Percentiles rank a stretch among this genome's conserved stretches.
Conservation (phyloP, 2,329 filamentous ascomycete genomes). For the Aspergillus awamori region DNA sequence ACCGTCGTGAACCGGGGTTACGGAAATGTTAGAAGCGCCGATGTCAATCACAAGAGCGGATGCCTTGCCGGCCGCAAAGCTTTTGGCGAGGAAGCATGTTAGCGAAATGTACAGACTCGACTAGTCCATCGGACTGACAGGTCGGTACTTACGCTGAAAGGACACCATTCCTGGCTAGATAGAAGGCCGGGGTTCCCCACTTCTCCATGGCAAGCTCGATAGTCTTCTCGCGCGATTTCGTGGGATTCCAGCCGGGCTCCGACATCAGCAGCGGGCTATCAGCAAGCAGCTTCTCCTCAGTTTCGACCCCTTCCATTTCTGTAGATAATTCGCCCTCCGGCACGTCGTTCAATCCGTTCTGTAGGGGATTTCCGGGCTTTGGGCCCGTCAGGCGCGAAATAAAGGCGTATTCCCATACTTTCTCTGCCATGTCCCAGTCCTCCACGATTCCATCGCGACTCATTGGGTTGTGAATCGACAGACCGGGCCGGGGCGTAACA, state of each 20-base stretch:
- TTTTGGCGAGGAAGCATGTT: constrained; percentile 27
- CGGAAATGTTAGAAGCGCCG: constrained; percentile 82
- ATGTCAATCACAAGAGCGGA: constrained; percentile 91
- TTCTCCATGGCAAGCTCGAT: constrained; percentile 97
- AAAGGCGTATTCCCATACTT: constrained; percentile 91
- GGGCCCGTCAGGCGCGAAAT: constrained; percentile 83
- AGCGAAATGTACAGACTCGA: neutral
- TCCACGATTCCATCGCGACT: constrained; percentile 85
- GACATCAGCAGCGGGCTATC: constrained; percentile 93
- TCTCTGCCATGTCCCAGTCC: constrained; percentile 90
- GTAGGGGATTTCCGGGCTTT: constrained; percentile 68
- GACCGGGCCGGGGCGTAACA: constrained; percentile 70
- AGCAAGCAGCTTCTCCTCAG: constrained; percentile 74
- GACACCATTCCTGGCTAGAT: constrained; percentile 85
- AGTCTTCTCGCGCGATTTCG: constrained; percentile 86
- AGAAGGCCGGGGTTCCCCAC: constrained; percentile 95
- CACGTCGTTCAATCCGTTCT: constrained; percentile 78
- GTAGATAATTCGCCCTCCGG: constrained; percentile 60
- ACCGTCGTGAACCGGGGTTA: constrained; percentile 91
- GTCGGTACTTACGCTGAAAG: constrained; percentile 66
- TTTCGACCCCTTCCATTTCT: constrained; percentile 62
- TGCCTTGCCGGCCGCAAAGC: constrained; percentile 87
- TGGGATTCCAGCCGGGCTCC: constrained; percentile 88
- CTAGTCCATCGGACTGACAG: neutral
- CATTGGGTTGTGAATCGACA: constrained; percentile 93